phyloP scores from a whole-genome alignment of 306 rosid species.

The Canavalia ensiformis region DNA sequence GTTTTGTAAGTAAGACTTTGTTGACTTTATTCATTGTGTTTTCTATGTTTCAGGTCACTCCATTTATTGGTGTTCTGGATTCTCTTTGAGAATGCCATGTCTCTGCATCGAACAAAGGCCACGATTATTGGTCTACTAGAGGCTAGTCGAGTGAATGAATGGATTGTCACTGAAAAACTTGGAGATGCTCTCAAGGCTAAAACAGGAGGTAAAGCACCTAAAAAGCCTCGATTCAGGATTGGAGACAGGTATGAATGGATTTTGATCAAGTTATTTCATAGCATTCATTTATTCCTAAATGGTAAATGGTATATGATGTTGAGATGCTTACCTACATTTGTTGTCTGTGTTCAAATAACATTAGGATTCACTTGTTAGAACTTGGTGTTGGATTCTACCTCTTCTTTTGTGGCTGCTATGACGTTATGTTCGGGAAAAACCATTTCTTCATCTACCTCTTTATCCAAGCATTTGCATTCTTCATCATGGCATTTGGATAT shows the following conservation, averaged over 20 bases:
- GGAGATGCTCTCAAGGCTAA: constrained; percentile 81
- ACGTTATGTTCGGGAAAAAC: constrained; percentile 77
- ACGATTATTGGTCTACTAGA: constrained; percentile 86
- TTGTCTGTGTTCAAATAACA: constrained; percentile 35
- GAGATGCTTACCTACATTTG: constrained; percentile 10
- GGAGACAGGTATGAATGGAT: constrained; percentile 75
- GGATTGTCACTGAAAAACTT: constrained; percentile 96
- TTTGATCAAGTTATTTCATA: background rate
- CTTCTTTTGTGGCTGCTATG: constrained; percentile 80
- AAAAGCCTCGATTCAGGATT: constrained; percentile 70
- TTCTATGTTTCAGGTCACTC: constrained; percentile 74
- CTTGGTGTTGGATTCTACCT: constrained; percentile 82
- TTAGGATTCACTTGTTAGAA: constrained; percentile 80
- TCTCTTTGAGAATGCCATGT: constrained; percentile 91
- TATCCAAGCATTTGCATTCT: constrained; percentile 82
- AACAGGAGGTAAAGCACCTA: constrained; percentile 60
- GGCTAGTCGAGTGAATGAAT: constrained; percentile 88
- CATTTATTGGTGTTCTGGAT: constrained; percentile 91
- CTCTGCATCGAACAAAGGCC: constrained; percentile 90
- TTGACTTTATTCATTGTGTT: constrained; percentile 5
- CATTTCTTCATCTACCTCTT: constrained; percentile 79
- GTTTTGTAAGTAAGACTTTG: constrained; percentile 37
- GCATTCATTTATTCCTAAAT: background rate
- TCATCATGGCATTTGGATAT: constrained; percentile 81
- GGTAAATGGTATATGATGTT: background rate